Evolutionary conservation across 441 rosid genomes (phyloP).

Genomic region (Pelargonium citronellum): DNA sequence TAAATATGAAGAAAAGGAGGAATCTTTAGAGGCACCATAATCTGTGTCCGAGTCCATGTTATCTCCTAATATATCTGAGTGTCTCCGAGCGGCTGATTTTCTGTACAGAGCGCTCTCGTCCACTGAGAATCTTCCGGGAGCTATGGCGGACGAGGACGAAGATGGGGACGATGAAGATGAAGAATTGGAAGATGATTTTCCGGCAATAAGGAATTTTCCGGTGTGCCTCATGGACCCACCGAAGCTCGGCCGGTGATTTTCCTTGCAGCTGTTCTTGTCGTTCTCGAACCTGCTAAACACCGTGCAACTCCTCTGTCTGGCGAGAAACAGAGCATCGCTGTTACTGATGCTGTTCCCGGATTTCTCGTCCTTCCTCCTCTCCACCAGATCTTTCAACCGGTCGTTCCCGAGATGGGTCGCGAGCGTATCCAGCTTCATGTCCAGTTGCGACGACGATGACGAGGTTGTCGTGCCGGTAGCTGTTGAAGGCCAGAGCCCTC

Average conservation of each 20-base stretch:
- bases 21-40: background rate
- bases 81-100: background rate
- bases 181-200: background rate
- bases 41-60: background rate
- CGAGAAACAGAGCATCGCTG: slow-evolving; percentile 6
- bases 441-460: background rate
- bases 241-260: background rate
- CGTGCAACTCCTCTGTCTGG: background rate
- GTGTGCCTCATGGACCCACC: background rate
- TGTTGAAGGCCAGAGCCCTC: background rate
- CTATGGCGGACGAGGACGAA: background rate
- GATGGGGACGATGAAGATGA: background rate
- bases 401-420: slow-evolving; percentile 1
- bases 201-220: background rate
- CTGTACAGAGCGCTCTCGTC: background rate
- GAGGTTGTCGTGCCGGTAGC: background rate
- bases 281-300: slow-evolving; percentile 7
- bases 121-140: slow-evolving; percentile 1
- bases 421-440: background rate
- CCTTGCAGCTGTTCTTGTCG: background rate
- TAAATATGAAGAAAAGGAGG: background rate
- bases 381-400: background rate
- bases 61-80: background rate
- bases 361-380: background rate
- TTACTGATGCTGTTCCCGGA: background rate